Percentiles rank a stretch among this genome's conserved stretches.
Conservation (phyloP, 176 grass and related monocot species). For the Rhipidocladum racemiflorum region DNA sequence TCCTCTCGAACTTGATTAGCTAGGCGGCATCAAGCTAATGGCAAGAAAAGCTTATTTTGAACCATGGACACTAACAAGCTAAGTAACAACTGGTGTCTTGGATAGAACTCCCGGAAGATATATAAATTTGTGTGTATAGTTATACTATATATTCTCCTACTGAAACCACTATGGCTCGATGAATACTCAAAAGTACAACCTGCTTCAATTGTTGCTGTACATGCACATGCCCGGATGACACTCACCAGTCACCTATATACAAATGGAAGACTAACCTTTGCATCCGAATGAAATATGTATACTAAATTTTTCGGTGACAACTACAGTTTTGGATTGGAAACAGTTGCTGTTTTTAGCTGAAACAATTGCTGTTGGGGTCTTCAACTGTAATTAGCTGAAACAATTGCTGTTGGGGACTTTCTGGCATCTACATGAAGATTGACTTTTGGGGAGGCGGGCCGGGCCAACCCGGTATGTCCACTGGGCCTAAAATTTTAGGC, state of each 20-base stretch:
- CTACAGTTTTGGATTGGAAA: slow-evolving; percentile 17
- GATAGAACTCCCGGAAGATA: neutral
- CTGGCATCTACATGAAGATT: too few relatives aligned
- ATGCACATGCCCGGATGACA: slow-evolving; percentile 42
- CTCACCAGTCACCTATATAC: slow-evolving; percentile 31
- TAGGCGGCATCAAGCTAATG: neutral
- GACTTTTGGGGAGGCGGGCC: too few relatives aligned
- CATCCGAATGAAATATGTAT: slow-evolving; percentile 3
- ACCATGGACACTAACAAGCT: too few relatives aligned
- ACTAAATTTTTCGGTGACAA: neutral
- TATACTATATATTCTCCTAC: neutral
- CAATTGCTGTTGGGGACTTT: too few relatives aligned
- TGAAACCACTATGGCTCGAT: neutral
- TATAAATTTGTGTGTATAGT: neutral
- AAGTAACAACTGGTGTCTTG: neutral
- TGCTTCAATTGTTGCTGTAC: slow-evolving; percentile 34
- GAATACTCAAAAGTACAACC: neutral
- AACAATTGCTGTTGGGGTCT: neutral
- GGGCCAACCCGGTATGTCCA: neutral
- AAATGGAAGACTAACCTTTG: slow-evolving; percentile 24
- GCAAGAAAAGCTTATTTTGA: neutral
- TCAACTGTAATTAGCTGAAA: too few relatives aligned
- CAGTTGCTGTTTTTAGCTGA: neutral
- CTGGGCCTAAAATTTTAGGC: neutral
- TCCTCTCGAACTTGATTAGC: neutral